Percentiles rank a stretch among this genome's conserved stretches.
Conservation (phyloP, 1,139 yeast genomes). For the Hanseniaspora sp. region DNA sequence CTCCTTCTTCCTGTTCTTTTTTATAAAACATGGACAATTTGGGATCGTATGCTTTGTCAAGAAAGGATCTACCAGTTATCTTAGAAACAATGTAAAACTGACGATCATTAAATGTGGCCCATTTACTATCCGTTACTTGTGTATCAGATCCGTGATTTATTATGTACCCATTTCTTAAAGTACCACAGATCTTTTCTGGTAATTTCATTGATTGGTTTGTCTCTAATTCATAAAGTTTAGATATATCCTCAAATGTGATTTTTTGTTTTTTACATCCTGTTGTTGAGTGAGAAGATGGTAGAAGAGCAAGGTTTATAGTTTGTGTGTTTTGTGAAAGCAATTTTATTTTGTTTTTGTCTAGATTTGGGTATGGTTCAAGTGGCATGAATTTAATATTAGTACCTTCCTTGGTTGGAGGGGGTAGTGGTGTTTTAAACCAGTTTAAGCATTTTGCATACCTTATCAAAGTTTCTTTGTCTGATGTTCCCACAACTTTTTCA, state of each 20-base stretch:
- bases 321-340: neutral
- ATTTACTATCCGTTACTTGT: slow-evolving; percentile 1
- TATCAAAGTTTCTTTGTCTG: neutral
- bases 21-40: slow-evolving; percentile 3
- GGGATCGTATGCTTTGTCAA: neutral
- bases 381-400: neutral
- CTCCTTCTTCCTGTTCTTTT: neutral
- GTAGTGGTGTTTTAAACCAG: slow-evolving; percentile 1
- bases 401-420: neutral
- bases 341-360: neutral
- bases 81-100: slow-evolving; percentile 6
- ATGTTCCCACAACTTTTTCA: slow-evolving; percentile 6
- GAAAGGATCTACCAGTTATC: neutral
- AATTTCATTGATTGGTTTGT: slow-evolving; percentile 1
- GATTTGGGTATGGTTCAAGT: neutral
- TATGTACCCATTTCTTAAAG: neutral
- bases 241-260: neutral
- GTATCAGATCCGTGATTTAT: slow-evolving; percentile 1
- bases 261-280: neutral
- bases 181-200: neutral
- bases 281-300: neutral
- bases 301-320: neutral
- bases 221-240: neutral
- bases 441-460: neutral
- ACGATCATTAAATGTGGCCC: slow-evolving; percentile 1